A percentile compares a stretch with the other conserved stretches of the same genome.
These are phyloP conservation scores for Pugionium cornutum DNA, from an alignment of 345 rosid species.

Conservation along the genomic window DNA sequence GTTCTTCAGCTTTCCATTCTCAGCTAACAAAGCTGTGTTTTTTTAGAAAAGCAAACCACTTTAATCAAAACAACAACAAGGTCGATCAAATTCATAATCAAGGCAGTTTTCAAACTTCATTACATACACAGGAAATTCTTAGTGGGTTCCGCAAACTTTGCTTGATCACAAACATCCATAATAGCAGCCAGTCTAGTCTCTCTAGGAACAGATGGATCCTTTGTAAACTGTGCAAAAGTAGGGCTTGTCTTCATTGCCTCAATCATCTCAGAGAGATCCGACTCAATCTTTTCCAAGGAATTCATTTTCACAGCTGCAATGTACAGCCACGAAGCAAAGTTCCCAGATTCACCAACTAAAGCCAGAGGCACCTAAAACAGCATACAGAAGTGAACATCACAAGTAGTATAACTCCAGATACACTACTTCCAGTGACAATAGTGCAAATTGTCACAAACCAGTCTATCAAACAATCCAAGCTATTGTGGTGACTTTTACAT, in stretches of 20 bases:
- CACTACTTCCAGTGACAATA: not conserved
- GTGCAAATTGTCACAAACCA: not conserved
- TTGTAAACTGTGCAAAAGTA: constrained; percentile 65
- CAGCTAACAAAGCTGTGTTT: constrained; percentile 66
- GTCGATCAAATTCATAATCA: constrained; percentile 10
- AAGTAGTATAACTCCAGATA: not conserved
- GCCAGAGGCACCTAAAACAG: constrained; percentile 65
- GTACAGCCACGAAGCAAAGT: constrained; percentile 86
- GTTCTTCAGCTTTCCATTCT: constrained; percentile 71
- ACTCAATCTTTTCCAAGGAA: constrained; percentile 68
- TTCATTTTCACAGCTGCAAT: constrained; percentile 66
- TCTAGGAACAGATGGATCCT: constrained; percentile 74
- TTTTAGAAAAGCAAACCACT: constrained; percentile 5
- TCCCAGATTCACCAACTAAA: constrained; percentile 78
- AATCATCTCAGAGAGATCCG: constrained; percentile 65
- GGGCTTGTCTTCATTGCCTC: constrained; percentile 67
- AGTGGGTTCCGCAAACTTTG: constrained; percentile 71
- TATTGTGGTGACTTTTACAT: not conserved
- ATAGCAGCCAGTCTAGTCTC: constrained; percentile 59
- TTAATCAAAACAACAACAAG: not conserved
- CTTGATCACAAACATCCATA: constrained; percentile 55
- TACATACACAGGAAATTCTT: constrained; percentile 81
- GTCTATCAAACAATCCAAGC: not conserved
- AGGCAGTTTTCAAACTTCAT: not conserved
- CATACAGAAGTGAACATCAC: constrained; percentile 11